Conservation (phyloP, 1,284 basidiomycete species). For the Puccinia coronata region DNA sequence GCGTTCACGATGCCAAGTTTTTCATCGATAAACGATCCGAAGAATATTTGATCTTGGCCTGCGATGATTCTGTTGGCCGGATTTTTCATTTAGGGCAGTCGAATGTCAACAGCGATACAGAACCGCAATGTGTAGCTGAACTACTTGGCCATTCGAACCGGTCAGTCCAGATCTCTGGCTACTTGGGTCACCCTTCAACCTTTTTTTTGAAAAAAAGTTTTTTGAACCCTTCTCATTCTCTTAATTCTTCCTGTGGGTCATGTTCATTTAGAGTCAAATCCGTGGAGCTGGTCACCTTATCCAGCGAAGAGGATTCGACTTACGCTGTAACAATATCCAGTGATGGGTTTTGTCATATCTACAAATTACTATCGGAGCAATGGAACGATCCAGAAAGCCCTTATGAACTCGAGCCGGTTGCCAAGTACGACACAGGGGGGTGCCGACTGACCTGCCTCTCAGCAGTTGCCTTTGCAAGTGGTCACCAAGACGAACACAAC, state of each 20-base stretch:
- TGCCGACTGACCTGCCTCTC: conserved; percentile 43
- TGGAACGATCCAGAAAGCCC: conserved; percentile 16
- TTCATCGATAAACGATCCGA: conserved; percentile 13
- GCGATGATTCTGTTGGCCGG: conserved; percentile 44
- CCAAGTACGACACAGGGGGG: conserved; percentile 36
- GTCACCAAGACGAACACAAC: background rate
- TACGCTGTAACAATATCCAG: conserved; percentile 45
- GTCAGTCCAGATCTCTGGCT: background rate
- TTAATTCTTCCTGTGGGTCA: background rate
- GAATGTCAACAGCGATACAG: conserved; percentile 27
- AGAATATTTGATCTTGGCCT: conserved; percentile 44
- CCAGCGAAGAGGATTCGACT: background rate
- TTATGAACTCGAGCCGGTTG: conserved; percentile 29
- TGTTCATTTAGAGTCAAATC: conserved; percentile 31
- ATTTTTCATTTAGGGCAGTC: conserved; percentile 39
- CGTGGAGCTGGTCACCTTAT: conserved; percentile 25
- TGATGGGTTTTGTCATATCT: conserved; percentile 49
- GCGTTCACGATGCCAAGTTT: conserved; percentile 49
- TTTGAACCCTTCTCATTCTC: too few species aligned
- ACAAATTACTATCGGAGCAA: conserved; percentile 17
- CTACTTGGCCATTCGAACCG: conserved; percentile 42
- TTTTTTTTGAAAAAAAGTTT: too few species aligned
- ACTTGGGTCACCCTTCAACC: background rate
- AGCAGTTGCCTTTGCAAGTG: conserved; percentile 11
- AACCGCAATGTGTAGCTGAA: conserved; percentile 43